Base-by-base conservation (phyloP, 805 yeast species). In the Yamadazyma nakazawae region DNA sequence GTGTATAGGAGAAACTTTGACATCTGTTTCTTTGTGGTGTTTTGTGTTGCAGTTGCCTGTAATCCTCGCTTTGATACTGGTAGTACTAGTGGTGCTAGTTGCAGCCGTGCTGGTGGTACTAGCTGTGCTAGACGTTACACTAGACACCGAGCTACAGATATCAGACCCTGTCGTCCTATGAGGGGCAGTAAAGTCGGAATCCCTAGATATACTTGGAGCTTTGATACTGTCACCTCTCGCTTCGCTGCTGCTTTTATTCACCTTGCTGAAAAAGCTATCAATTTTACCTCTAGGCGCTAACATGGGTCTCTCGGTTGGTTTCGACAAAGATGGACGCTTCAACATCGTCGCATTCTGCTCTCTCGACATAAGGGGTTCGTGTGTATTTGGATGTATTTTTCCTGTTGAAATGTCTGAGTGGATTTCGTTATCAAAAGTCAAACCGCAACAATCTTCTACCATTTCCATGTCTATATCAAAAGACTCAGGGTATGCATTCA, bases 381-480 rank as follows among this genome's bases (percentile, higher is more conserved):
- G 80, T 1, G 80, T 71, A 45, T 77, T 71, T 1, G 97, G 97
- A 60, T 84, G 80, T 9, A 86, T 54, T 7, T 72, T 75, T 1
- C 95, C 97, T 14, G 51, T 53, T 9, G 96, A 87, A 17, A 90
- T 73, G 36, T 66, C 63, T 0, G 52, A 51, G 54, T 87, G 91
- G 9, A 79, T 53, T 1, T 72, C 74, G 40, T 40, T 5, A 28
- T 71, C 66, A 26, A 70, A 57, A 8, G 70, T 57, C 16, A 60
- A 53, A 0, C 84, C 84, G 44, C 82, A 75, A 50, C 80, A 78
- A 5, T 62, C 45, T 47, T 57, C 72, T 34, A 56, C 72, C 57
- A 39, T 55, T 2, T 78, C 81, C 51, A 69, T 64, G 37, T 77
- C 74, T 9, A 67, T 58, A 17, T 62, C 66, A 26, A 74, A 57